A percentile compares a stretch with the other conserved stretches of the same genome.
Conservation (phyloP, 768 basidiomycete genomes). For the Cubamyces sp. region DNA sequence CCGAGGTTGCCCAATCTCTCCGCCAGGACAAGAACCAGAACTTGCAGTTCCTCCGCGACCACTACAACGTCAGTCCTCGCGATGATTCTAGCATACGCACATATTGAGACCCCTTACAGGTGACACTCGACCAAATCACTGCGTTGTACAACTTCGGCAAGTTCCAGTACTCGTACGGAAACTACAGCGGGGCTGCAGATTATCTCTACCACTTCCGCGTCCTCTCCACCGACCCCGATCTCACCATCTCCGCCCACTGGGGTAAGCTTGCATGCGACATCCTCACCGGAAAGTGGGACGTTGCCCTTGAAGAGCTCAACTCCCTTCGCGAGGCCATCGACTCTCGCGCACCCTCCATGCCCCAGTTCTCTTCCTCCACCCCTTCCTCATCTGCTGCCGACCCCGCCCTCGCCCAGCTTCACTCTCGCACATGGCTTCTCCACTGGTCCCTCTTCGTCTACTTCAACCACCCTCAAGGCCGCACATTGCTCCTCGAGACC, state of each 20-base stretch:
- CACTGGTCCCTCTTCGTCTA: constrained; percentile 99
- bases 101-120: constrained; percentile 47
- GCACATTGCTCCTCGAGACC: constrained; percentile 90
- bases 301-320: constrained; percentile 94
- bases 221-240: constrained; percentile 89
- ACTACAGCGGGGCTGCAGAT: constrained; percentile 95
- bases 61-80: constrained; percentile 50
- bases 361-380: constrained; percentile 38
- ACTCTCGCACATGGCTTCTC: constrained; percentile 93
- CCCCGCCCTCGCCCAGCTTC: constrained; percentile 83
- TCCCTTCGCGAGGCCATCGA: constrained; percentile 93
- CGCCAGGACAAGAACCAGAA: constrained; percentile 98
- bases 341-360: constrained; percentile 61
- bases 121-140: constrained; percentile 93
- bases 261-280: constrained; percentile 98
- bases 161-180: constrained; percentile 98
- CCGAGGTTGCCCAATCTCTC: constrained; percentile 91
- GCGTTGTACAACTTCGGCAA: constrained; percentile 97
- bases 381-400: constrained; percentile 44
- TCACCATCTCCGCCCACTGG: constrained; percentile 97
- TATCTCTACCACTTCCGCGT: constrained; percentile 99
- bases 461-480: constrained; percentile 93
- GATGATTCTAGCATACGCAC: neutral
- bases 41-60: constrained; percentile 89
- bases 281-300: constrained; percentile 92